Conservation (phyloP, 768 basidiomycete genomes). For the Tylopilus subfusipes region DNA sequence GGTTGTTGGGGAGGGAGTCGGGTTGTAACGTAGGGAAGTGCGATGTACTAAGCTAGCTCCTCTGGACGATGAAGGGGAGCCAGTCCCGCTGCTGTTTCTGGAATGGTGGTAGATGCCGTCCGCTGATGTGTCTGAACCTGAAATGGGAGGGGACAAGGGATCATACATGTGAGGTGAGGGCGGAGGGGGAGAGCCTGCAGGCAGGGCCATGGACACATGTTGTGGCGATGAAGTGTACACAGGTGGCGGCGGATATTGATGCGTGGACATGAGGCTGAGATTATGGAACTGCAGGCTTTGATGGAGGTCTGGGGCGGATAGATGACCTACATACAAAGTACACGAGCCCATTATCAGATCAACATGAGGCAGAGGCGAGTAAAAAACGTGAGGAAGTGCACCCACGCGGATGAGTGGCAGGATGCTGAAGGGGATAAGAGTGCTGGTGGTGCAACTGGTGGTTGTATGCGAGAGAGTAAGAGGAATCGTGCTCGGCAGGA, state of each 20-base stretch:
- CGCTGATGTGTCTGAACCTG: slow-evolving; percentile 85
- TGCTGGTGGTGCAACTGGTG: slow-evolving; percentile 42
- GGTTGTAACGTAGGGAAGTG: slow-evolving; percentile 66
- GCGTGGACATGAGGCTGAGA: slow-evolving; percentile 63
- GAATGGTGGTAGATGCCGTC: slow-evolving; percentile 78
- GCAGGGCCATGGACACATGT: slow-evolving; percentile 64
- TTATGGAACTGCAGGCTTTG: slow-evolving; percentile 59
- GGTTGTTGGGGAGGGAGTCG: slow-evolving; percentile 72
- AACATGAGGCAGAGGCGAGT: slow-evolving; percentile 51
- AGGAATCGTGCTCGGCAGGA: slow-evolving; percentile 49
- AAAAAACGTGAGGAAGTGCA: slow-evolving; percentile 44
- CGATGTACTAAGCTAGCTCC: slow-evolving; percentile 76
- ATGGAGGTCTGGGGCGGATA: slow-evolving; percentile 64
- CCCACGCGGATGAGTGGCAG: slow-evolving; percentile 71
- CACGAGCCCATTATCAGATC: slow-evolving; percentile 60
- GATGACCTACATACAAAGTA: slow-evolving; percentile 55
- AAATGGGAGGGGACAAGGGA: slow-evolving; percentile 80
- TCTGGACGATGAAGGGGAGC: slow-evolving; percentile 76
- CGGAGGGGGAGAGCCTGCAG: slow-evolving; percentile 67
- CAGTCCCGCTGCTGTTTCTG: slow-evolving; percentile 66
- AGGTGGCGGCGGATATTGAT: slow-evolving; percentile 57
- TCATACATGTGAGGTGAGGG: slow-evolving; percentile 79
- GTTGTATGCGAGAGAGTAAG: slow-evolving; percentile 52
- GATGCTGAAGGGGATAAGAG: slow-evolving; percentile 56
- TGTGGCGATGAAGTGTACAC: slow-evolving; percentile 61